These are phyloP conservation scores for Camelina sativa DNA, from an alignment of 345 rosid species.

Conservation along the genomic window DNA sequence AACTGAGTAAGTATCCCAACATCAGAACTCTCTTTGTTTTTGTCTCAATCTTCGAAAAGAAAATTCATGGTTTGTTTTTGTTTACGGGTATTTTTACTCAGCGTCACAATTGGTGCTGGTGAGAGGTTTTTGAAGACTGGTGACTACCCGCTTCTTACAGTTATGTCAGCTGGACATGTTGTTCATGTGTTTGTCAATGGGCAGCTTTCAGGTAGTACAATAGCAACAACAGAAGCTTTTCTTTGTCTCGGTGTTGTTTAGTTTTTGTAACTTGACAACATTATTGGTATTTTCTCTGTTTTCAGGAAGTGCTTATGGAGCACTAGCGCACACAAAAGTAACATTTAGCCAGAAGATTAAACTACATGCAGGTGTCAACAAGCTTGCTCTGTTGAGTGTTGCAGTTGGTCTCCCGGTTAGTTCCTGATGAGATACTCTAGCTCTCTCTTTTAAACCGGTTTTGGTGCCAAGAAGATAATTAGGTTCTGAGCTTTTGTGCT, in stretches of 20 bases:
- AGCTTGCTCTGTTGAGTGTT: slow-evolving; percentile 75
- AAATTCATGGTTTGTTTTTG: neutral
- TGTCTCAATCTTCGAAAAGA: slow-evolving; percentile 6
- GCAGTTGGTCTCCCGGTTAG: slow-evolving; percentile 89
- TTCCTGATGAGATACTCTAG: slow-evolving; percentile 4
- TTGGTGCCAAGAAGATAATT: neutral
- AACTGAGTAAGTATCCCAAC: slow-evolving; percentile 50
- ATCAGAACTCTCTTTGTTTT: slow-evolving; percentile 19
- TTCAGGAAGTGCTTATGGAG: slow-evolving; percentile 79
- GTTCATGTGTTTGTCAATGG: slow-evolving; percentile 78
- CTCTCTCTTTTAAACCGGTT: neutral
- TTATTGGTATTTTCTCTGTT: neutral
- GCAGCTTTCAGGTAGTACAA: slow-evolving; percentile 64
- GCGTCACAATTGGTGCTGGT: slow-evolving; percentile 57
- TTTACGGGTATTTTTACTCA: slow-evolving; percentile 38
- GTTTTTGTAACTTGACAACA: neutral
- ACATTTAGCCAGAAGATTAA: slow-evolving; percentile 72
- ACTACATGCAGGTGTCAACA: slow-evolving; percentile 76
- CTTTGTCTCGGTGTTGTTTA: neutral
- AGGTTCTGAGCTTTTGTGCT: slow-evolving; percentile 11
- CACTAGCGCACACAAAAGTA: slow-evolving; percentile 57
- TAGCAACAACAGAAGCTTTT: slow-evolving; percentile 4
- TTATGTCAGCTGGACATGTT: slow-evolving; percentile 82
- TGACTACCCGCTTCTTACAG: slow-evolving; percentile 63
- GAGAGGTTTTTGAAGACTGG: slow-evolving; percentile 77